Percentiles rank a stretch among this genome's conserved stretches.
These are phyloP conservation scores for Melocanna baccifera DNA, from an alignment of 176 grass and related monocot genomes.

Conservation along the genomic window DNA sequence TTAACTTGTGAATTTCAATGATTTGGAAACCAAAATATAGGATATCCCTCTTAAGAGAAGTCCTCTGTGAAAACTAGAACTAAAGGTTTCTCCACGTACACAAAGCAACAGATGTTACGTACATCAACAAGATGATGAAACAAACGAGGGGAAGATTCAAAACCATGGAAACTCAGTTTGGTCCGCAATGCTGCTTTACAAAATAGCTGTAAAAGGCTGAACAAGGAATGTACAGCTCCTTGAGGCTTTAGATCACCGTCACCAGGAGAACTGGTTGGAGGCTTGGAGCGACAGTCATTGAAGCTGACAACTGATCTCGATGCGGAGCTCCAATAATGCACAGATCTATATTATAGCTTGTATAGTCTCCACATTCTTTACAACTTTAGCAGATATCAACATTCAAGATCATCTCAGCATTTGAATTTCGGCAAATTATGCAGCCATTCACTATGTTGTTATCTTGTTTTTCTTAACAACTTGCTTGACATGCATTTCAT, in stretches of 20 bases:
- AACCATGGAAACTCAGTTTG: background rate
- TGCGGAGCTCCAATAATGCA: background rate
- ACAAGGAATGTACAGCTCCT: background rate
- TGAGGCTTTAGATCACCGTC: background rate
- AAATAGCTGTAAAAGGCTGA: background rate
- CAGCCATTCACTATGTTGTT: background rate
- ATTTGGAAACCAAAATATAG: too few species aligned
- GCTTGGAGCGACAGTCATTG: background rate
- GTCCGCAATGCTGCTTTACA: background rate
- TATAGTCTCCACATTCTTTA: background rate
- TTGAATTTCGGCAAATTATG: slow-evolving; percentile 4
- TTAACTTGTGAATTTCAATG: too few species aligned
- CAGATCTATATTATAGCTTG: background rate
- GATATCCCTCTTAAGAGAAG: too few species aligned
- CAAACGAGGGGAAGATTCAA: too few species aligned
- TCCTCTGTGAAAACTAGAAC: background rate
- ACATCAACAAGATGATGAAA: background rate
- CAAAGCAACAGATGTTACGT: background rate
- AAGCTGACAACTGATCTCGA: background rate
- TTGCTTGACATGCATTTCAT: background rate
- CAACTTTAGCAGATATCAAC: background rate
- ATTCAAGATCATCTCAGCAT: background rate
- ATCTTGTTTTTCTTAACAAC: background rate
- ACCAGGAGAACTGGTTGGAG: background rate
- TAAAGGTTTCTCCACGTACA: background rate